Evolutionary conservation across 495 filamentous ascomycete species (phyloP), one percentile per base, ranked within the genome.

Genomic region (Terfezia claveryi): DNA sequence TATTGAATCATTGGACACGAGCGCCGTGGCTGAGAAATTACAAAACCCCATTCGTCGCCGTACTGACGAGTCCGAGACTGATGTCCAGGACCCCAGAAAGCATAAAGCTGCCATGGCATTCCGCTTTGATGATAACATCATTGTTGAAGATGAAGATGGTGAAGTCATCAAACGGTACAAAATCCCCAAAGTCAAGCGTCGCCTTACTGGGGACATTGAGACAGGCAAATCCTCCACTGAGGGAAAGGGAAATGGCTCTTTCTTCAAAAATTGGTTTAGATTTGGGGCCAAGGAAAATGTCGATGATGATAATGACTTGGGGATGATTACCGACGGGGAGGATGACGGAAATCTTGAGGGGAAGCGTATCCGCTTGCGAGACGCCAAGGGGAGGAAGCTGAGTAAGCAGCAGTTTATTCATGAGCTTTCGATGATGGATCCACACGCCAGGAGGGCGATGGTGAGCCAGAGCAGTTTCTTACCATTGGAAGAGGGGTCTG

Each of bases 111-210:
- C 92, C 10, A 76, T 85, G 62, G 92, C 92, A 4, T 99, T 94
- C 62, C 87, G 94, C 60, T 95, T 89, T 61, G 92, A 65, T 38
- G 54, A 60, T 17, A 63, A 80, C 66, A 89, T 99, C 60, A 95
- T 99, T 63, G 87, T 99, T 14, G 92, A 99, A 68, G 88, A 99
- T 61, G 87, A 89, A 66, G 83, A 94, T 64, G 92, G 92, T 36
- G 92, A 99, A 64, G 92, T 99, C 11, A 77, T 99, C 66, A 92
- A 93, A 73, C 93, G 91, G 57, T 96, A 94, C 66, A 85, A 93
- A 54, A 80, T 95, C 36, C 83, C 87, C 10, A 32, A 32, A 32
- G 27, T 32, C 27, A 32, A 32, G 27, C 61, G 50, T 20, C n/a
- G 73, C 4, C 63, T 67, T n/a, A 67, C 65, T 27, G 54, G 58